Evolutionary conservation across 1,139 yeast genomes (phyloP).

Genomic region (Pichia sp.): DNA sequence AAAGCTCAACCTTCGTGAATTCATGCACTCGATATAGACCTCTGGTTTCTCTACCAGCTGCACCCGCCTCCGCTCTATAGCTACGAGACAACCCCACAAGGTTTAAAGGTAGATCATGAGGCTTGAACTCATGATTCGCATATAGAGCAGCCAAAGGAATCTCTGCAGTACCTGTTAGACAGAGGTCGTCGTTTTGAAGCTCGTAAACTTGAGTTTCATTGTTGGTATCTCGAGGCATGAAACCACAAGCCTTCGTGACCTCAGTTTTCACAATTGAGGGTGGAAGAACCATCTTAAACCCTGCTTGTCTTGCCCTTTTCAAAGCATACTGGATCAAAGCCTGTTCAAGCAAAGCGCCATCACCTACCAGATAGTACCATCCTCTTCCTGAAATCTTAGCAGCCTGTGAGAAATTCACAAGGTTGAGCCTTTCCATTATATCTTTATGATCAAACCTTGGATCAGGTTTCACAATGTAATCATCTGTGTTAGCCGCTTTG

Average conservation of each 20-base stretch:
- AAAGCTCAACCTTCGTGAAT: slow-evolving; percentile 93
- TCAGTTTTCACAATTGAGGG: slow-evolving; percentile 82
- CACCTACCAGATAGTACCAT: slow-evolving; percentile 81
- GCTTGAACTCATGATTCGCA: slow-evolving; percentile 30
- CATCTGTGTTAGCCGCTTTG: slow-evolving; percentile 9
- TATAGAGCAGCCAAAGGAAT: slow-evolving; percentile 80
- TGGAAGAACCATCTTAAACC: slow-evolving; percentile 69
- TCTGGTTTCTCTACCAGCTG: slow-evolving; percentile 86
- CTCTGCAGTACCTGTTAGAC: slow-evolving; percentile 93
- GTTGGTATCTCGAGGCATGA: slow-evolving; percentile 86
- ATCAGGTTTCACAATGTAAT: slow-evolving; percentile 11
- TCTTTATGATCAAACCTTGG: slow-evolving; percentile 49
- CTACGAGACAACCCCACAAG: slow-evolving; percentile 82
- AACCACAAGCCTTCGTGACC: slow-evolving; percentile 85
- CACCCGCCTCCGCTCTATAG: slow-evolving; percentile 96
- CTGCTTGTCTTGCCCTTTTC: slow-evolving; percentile 53
- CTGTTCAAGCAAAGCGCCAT: slow-evolving; percentile 84
- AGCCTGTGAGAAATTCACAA: slow-evolving; percentile 68
- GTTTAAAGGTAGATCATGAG: slow-evolving; percentile 39
- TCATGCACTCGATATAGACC: slow-evolving; percentile 96
- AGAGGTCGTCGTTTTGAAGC: slow-evolving; percentile 39
- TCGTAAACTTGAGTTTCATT: slow-evolving; percentile 82
- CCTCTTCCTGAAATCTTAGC: slow-evolving; percentile 77
- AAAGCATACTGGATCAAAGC: slow-evolving; percentile 81
- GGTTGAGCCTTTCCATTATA: slow-evolving; percentile 53